phyloP scores from a whole-genome alignment of 1,284 basidiomycete species.

The Inonotus obliquus region DNA sequence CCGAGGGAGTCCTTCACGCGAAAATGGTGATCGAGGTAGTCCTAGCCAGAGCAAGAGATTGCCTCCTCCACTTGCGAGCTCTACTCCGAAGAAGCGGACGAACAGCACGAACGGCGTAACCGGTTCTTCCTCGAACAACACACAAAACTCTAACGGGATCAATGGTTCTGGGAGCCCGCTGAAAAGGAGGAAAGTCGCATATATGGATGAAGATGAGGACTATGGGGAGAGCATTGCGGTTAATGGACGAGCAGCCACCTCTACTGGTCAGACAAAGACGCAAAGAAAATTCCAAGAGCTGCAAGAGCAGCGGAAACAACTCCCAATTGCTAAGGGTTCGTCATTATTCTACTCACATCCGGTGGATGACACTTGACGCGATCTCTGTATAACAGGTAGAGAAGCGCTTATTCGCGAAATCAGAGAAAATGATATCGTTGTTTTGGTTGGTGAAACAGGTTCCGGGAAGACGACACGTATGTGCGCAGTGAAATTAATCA shows the following conservation, averaged over 20 bases:
- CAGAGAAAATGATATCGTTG: conserved; percentile 77
- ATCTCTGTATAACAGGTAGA: conserved; percentile 46
- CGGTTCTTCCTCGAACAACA: neutral
- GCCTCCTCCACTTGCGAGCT: conserved; percentile 18
- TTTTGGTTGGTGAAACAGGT: conserved; percentile 94
- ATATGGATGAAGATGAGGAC: conserved; percentile 28
- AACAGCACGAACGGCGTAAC: conserved; percentile 4
- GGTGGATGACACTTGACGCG: conserved; percentile 2
- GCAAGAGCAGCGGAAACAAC: conserved; percentile 57
- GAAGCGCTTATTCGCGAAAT: conserved; percentile 74
- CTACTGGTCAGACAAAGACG: conserved; percentile 4
- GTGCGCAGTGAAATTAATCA: conserved; percentile 28
- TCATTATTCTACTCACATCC: neutral
- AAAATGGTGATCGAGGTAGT: neutral
- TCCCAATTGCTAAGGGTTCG: conserved; percentile 78
- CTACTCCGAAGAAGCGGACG: conserved; percentile 17
- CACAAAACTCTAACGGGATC: neutral
- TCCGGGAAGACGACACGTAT: conserved; percentile 96
- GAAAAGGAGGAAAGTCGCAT: conserved; percentile 25
- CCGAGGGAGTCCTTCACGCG: neutral
- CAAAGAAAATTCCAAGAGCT: conserved; percentile 28
- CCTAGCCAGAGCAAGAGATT: conserved; percentile 2
- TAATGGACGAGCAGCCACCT: conserved; percentile 10
- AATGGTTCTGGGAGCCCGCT: conserved; percentile 3
- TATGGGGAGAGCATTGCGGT: conserved; percentile 17